Percentiles rank a stretch among this genome's conserved stretches.
Conservation (phyloP, 768 basidiomycete genomes). For the Tricholoma flavovirens region DNA sequence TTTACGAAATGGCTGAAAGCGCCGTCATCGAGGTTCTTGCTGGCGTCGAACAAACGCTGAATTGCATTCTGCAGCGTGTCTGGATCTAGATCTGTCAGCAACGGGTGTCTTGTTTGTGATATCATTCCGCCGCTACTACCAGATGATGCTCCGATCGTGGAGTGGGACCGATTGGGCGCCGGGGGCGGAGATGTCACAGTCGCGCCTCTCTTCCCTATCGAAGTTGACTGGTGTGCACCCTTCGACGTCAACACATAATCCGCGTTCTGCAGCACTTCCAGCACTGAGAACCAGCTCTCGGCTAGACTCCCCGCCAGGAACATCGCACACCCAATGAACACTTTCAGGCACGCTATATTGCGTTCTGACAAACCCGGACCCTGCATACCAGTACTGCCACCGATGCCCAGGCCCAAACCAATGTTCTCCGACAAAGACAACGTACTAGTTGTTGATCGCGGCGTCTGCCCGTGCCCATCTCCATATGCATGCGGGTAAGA, state of each 20-base stretch:
- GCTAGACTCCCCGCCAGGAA: conserved; percentile 83
- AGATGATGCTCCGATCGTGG: conserved; percentile 25
- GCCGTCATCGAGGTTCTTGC: conserved; percentile 74
- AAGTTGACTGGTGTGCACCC: conserved; percentile 30
- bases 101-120: conserved; percentile 42
- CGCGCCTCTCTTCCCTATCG: conserved; percentile 28
- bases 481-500: not conserved
- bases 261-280: conserved; percentile 92
- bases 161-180: not conserved
- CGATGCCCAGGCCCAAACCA: conserved; percentile 34
- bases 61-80: conserved; percentile 72
- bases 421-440: conserved; percentile 61
- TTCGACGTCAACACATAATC: conserved; percentile 81
- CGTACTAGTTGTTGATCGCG: conserved; percentile 40
- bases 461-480: conserved; percentile 31
- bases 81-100: conserved; percentile 67
- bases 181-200: not conserved
- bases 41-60: conserved; percentile 81
- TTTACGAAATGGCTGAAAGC: conserved; percentile 74
- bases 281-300: conserved; percentile 87
- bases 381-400: conserved; percentile 34
- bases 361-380: conserved; percentile 80
- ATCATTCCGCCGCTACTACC: conserved; percentile 27
- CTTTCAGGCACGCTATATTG: conserved; percentile 87
- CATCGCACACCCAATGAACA: conserved; percentile 68